A percentile compares a stretch with the other conserved stretches of the same genome.
phyloP scores from a whole-genome alignment of 2,329 filamentous ascomycete species.

The Monosporascus sp. region DNA sequence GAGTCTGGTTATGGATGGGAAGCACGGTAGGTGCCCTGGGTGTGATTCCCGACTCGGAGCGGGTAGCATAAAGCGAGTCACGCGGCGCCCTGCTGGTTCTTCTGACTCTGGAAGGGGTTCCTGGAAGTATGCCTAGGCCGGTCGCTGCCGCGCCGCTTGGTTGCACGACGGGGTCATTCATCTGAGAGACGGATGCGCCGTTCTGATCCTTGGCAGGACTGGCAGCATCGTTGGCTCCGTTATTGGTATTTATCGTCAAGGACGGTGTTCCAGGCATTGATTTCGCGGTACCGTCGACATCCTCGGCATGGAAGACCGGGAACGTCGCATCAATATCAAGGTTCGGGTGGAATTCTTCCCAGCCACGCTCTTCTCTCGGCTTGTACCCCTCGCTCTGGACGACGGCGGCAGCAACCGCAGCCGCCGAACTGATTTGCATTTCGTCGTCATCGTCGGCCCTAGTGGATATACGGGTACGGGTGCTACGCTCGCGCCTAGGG shows the following conservation, averaged over 20 bases:
- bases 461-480: constrained; percentile 50
- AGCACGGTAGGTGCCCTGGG: constrained; percentile 60
- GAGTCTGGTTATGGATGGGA: constrained; percentile 74
- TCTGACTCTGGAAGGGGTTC: constrained; percentile 35
- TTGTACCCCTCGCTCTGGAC: constrained; percentile 96
- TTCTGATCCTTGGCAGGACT: constrained; percentile 44
- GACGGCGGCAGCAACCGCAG: constrained; percentile 80
- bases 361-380: constrained; percentile 89
- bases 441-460: constrained; percentile 46
- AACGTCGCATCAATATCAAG: constrained; percentile 82
- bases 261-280: constrained; percentile 34
- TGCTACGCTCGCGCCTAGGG: constrained; percentile 52
- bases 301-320: constrained; percentile 72
- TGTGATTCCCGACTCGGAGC: constrained; percentile 38
- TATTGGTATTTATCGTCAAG: neutral
- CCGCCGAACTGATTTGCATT: constrained; percentile 79
- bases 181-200: constrained; percentile 33
- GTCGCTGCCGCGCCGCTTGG: constrained; percentile 23
- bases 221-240: constrained; percentile 35
- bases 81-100: constrained; percentile 43
- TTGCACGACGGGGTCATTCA: constrained; percentile 38
- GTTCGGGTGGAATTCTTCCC: constrained; percentile 96
- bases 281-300: constrained; percentile 70
- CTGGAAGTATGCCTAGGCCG: constrained; percentile 18
- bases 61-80: constrained; percentile 50